Conservation (phyloP, 2,329 filamentous ascomycete species). For the Arthrobotrys pseudoclavata region DNA sequence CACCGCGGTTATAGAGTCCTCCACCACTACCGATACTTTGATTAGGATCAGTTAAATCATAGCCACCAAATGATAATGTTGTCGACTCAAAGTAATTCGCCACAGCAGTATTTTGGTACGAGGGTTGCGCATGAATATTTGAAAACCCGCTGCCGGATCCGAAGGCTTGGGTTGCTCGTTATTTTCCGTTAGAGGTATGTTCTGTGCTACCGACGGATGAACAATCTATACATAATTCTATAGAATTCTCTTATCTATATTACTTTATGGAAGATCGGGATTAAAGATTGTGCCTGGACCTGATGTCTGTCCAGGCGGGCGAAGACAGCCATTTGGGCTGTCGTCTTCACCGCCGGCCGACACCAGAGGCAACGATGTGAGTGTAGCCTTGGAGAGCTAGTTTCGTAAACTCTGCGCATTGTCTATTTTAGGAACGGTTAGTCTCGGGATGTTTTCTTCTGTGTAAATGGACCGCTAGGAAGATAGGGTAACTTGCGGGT, state of each 20-base stretch:
- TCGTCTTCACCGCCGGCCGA: constrained; percentile 66
- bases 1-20: constrained; percentile 68
- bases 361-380: constrained; percentile 69
- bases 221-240: constrained; percentile 69
- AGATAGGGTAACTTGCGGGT: constrained; percentile 71
- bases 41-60: constrained; percentile 62
- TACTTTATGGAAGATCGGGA: constrained; percentile 68
- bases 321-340: constrained; percentile 66
- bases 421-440: constrained; percentile 63
- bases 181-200: constrained; percentile 61
- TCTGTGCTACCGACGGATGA: constrained; percentile 69
- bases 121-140: constrained; percentile 68
- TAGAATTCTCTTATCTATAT: no score
- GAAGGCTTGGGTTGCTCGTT: constrained; percentile 63
- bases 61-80: constrained; percentile 60
- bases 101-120: constrained; percentile 67
- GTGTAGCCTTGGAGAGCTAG: constrained; percentile 70
- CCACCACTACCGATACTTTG: constrained; percentile 66
- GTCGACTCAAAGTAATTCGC: constrained; percentile 66
- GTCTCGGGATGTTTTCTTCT: not conserved
- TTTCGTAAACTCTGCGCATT: constrained; percentile 71
- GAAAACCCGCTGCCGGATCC: constrained; percentile 69
- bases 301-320: constrained; percentile 64
- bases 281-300: constrained; percentile 67
- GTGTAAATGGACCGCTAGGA: no score